Evolutionary conservation across 257 asterid species (phyloP).

Genomic region (Solanum habrochaites): DNA sequence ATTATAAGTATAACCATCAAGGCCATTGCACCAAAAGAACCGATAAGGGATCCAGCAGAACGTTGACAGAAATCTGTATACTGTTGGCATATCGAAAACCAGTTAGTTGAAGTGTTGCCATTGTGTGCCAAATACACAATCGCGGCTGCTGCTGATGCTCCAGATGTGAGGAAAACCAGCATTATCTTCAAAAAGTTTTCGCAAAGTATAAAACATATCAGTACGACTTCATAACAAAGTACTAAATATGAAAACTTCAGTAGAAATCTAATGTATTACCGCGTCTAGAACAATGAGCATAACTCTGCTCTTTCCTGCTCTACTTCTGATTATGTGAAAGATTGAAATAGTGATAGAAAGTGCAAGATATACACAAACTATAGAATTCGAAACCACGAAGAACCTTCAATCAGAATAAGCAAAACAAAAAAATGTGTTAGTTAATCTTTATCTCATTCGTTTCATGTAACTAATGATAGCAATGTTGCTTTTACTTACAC

Average conservation of each 20-base stretch:
- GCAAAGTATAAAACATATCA: not conserved
- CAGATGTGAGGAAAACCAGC: slow-evolving; percentile 42
- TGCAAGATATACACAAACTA: slow-evolving; percentile 55
- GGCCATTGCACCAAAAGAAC: slow-evolving; percentile 45
- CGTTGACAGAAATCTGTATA: slow-evolving; percentile 51
- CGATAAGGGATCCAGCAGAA: slow-evolving; percentile 54
- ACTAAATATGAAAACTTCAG: not conserved
- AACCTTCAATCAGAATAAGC: slow-evolving; percentile 18
- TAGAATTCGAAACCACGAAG: slow-evolving; percentile 49
- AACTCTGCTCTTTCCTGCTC: slow-evolving; percentile 48
- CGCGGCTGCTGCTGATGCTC: slow-evolving; percentile 75
- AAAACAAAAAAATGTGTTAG: not conserved
- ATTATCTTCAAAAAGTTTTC: slow-evolving; percentile 25
- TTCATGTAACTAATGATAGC: too few relatives aligned
- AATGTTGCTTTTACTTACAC: too few relatives aligned
- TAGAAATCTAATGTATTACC: slow-evolving; percentile 9
- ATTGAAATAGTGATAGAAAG: slow-evolving; percentile 50
- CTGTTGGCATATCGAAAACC: slow-evolving; percentile 63
- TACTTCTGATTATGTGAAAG: slow-evolving; percentile 41
- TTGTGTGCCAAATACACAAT: slow-evolving; percentile 69
- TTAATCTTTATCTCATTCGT: not conserved
- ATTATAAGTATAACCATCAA: slow-evolving; percentile 33
- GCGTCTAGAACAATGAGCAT: slow-evolving; percentile 45
- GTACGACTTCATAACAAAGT: not conserved
- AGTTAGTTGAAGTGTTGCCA: slow-evolving; percentile 68